Evolutionary conservation across 176 grass and related monocot genomes (phyloP), one percentile per base, ranked within the genome.

Genomic region (Zea luxurians): DNA sequence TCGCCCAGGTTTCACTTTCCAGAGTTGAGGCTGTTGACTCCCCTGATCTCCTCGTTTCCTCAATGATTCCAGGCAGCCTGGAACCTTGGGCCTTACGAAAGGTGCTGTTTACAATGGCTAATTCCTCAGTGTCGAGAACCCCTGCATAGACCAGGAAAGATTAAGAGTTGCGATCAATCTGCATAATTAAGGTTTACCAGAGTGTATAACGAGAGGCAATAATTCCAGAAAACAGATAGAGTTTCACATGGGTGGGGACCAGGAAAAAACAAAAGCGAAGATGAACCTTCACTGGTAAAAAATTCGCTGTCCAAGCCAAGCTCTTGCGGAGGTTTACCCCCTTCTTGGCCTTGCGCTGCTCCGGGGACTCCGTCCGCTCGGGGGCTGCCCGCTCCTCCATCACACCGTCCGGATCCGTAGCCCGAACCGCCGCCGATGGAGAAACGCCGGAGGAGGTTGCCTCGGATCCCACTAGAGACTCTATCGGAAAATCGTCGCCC

Each of bases 231-330:
- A 61, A 37, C 4, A 4, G 10, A 49, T 49, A 41, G 37, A 2
- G 17, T 76, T 43, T 10, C 2, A 12, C 4, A 46, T 16, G 21
- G 1, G 8, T 2, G 10, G 7, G 7, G 0, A 70, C 12, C 41
- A 6, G 12, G 45, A 57, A 45, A 52, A 21, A 16, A 6, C 18
- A 64, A 6, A 40, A 15, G 7, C 37, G 68, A 5, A 20, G 40
- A 27, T 52, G 18, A 63, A 91, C 88, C 88, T 91, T 99, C 83
- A 66, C 90, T 81, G 41, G 88, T 95, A 44, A 99, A 92, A 63
- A 99, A 99, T 54, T 88, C 96, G 40, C 85, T 92, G 72, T 95
- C 88, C 96, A 99, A 2, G 89, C 92, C 70, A 99, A 78, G 77
- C 96, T 92, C 79, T 93, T 95, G 65, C 90, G 85, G 61, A 99